Percentiles rank a stretch among this genome's conserved stretches.
These are phyloP conservation scores for Calophaca sinica DNA, from an alignment of 306 rosid species.

Conservation along the genomic window DNA sequence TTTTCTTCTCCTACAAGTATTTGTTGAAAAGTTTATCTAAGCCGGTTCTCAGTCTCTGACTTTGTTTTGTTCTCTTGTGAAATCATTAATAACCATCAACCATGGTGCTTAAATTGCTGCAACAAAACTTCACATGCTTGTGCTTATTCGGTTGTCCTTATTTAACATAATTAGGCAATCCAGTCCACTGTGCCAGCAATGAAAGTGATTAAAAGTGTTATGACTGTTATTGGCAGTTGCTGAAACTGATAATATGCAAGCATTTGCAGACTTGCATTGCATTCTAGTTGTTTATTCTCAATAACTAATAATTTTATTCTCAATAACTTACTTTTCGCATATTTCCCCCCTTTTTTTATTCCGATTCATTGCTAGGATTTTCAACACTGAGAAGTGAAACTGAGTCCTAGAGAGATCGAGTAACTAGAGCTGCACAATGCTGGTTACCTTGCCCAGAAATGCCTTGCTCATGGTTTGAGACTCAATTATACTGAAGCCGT, in stretches of 20 bases:
- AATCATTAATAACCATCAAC: not conserved
- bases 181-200: no score
- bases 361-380: no score
- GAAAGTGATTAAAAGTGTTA: not conserved
- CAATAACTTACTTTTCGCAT: not conserved
- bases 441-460: conserved; percentile 92
- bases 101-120: not conserved
- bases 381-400: conserved; percentile 54
- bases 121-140: conserved; percentile 12
- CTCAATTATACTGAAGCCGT: conserved; percentile 82
- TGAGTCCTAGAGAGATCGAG: conserved; percentile 79
- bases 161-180: conserved; percentile 16
- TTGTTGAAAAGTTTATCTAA: not conserved
- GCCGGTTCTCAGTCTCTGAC: not conserved
- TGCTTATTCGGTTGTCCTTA: conserved; percentile 19
- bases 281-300: no score
- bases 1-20: not conserved
- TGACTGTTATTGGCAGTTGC: not conserved
- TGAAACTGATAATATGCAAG: conserved; percentile 20
- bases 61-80: not conserved
- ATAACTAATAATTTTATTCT: no score
- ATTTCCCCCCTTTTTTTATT: not conserved
- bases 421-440: conserved; percentile 75
- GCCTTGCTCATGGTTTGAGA: conserved; percentile 92
- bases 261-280: no score